A percentile compares a stretch with the other conserved stretches of the same genome.
These are phyloP conservation scores for Parafenestella ontariensis DNA, from an alignment of 2,329 filamentous ascomycete species.

Conservation along the genomic window DNA sequence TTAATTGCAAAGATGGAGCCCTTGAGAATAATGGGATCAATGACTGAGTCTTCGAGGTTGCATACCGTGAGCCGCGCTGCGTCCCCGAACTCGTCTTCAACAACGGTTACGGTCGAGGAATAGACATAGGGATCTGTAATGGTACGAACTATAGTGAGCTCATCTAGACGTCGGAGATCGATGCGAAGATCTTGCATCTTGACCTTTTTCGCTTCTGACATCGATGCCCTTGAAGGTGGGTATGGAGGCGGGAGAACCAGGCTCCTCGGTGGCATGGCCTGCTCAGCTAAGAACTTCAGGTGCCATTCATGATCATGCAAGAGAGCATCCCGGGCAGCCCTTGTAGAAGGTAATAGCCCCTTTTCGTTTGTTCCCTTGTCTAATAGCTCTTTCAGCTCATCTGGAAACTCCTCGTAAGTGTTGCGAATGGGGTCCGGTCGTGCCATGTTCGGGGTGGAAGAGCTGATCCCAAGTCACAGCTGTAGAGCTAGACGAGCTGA, in stretches of 20 bases:
- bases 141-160: slow-evolving; percentile 19
- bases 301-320: slow-evolving; percentile 21
- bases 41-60: slow-evolving; percentile 31
- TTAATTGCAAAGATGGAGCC: slow-evolving; percentile 23
- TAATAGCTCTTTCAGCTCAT: slow-evolving; percentile 21
- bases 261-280: slow-evolving; percentile 20
- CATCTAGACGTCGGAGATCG: slow-evolving; percentile 8
- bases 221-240: slow-evolving; percentile 17
- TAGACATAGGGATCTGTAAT: slow-evolving; percentile 31
- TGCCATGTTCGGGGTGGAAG: slow-evolving; percentile 8
- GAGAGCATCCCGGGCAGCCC: slow-evolving; percentile 16
- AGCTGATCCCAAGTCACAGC: not conserved
- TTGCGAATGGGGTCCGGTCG: slow-evolving; percentile 11
- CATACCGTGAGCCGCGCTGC: slow-evolving; percentile 26
- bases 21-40: slow-evolving; percentile 26
- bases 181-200: slow-evolving; percentile 19
- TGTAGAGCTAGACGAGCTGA: not conserved
- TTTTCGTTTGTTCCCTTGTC: slow-evolving; percentile 8
- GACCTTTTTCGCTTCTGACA: slow-evolving; percentile 2
- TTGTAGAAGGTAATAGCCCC: slow-evolving; percentile 3
- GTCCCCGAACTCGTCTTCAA: slow-evolving; percentile 27
- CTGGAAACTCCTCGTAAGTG: slow-evolving; percentile 31
- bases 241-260: slow-evolving; percentile 29
- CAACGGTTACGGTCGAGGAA: slow-evolving; percentile 26
- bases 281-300: slow-evolving; percentile 20